Conservation (phyloP, 768 basidiomycete genomes). For the Cubamyces sp. region DNA sequence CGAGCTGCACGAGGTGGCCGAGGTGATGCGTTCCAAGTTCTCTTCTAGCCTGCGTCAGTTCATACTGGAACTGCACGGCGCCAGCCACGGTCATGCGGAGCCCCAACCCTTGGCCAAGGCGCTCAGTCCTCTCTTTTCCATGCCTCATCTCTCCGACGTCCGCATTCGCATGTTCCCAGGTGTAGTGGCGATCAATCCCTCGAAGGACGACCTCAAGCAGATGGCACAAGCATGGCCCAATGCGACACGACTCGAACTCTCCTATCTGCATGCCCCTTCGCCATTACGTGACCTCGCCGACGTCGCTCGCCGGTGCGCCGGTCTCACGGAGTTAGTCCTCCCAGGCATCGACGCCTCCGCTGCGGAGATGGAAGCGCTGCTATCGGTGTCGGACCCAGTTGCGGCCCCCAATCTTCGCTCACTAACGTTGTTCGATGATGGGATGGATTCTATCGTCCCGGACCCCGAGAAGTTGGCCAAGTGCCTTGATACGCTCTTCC, state of each 20-base stretch:
- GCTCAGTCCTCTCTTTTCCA: slow-evolving; percentile 11
- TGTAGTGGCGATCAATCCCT: slow-evolving; percentile 4
- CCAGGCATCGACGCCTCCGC: slow-evolving; percentile 15
- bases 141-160: slow-evolving; percentile 15
- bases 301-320: slow-evolving; percentile 3
- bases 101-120: slow-evolving; percentile 6
- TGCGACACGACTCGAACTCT: slow-evolving; percentile 11
- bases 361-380: not conserved
- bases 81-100: not conserved
- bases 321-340: slow-evolving; percentile 11
- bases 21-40: slow-evolving; percentile 11
- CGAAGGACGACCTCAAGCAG: slow-evolving; percentile 12
- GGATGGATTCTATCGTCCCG: slow-evolving; percentile 11
- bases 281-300: slow-evolving; percentile 5
- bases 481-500: slow-evolving; percentile 15
- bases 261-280: not conserved
- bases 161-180: slow-evolving; percentile 1
- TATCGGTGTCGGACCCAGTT: no score
- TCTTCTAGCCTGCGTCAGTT: slow-evolving; percentile 2
- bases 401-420: slow-evolving; percentile 3
- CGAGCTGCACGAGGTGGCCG: slow-evolving; percentile 8
- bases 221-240: slow-evolving; percentile 18
- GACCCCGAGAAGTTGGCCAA: slow-evolving; percentile 8
- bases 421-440: slow-evolving; percentile 10
- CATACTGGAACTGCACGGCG: not conserved